phyloP scores from a whole-genome alignment of 805 yeast species.

The Yueomyces sp. region DNA sequence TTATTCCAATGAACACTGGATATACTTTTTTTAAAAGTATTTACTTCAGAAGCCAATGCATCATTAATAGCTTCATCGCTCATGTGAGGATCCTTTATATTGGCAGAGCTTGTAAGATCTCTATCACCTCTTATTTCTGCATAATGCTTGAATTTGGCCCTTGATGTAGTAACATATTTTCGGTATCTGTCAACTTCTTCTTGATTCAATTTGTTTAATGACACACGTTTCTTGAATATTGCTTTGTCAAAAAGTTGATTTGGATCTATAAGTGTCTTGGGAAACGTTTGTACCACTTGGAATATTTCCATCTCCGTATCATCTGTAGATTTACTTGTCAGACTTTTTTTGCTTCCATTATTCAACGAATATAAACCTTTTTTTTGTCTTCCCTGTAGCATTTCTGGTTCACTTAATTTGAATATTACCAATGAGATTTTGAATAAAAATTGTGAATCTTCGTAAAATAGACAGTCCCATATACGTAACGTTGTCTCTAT shows the following conservation, averaged over 20 bases:
- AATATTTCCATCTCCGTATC: conserved; percentile 53
- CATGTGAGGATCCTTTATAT: conserved; percentile 3
- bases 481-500: conserved; percentile 76
- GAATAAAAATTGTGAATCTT: conserved; percentile 78
- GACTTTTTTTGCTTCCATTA: not conserved
- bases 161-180: conserved; percentile 56
- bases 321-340: conserved; percentile 7
- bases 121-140: conserved; percentile 9
- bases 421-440: conserved; percentile 71
- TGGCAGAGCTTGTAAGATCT: not conserved
- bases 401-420: conserved; percentile 57
- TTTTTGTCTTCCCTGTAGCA: conserved; percentile 23
- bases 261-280: conserved; percentile 59
- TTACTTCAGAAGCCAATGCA: conserved; percentile 27
- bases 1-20: conserved; percentile 54
- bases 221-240: conserved; percentile 61
- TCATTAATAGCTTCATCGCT: conserved; percentile 20
- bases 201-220: conserved; percentile 66
- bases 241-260: conserved; percentile 47
- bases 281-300: conserved; percentile 74
- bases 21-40: conserved; percentile 29
- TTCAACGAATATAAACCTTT: conserved; percentile 3
- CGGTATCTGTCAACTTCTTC: conserved; percentile 71
- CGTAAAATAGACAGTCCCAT: conserved; percentile 93
- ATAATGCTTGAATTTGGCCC: conserved; percentile 27